These are phyloP conservation scores for Lichtheimia hyalospora DNA, from an alignment of 371 early-diverging fungal species.

Conservation along the genomic window DNA sequence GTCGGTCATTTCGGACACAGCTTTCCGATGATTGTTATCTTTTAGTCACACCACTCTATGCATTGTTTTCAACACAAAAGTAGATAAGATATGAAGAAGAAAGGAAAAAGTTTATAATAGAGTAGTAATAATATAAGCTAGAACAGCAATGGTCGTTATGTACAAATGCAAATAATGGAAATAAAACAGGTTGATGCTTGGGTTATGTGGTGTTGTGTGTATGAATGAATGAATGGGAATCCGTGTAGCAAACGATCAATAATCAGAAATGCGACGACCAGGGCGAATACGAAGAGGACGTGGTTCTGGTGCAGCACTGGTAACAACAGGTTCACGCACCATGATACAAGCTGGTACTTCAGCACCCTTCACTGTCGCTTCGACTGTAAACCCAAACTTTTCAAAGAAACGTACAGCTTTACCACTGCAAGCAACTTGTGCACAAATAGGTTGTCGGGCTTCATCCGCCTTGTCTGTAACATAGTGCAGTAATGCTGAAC, in stretches of 20 bases:
- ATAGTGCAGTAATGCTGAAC: constrained; percentile 31
- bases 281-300: constrained; percentile 34
- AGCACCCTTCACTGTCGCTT: constrained; percentile 14
- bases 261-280: constrained; percentile 36
- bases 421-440: constrained; percentile 74
- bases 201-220: too few relatives aligned
- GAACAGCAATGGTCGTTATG: too few relatives aligned
- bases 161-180: too few relatives aligned
- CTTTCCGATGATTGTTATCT: too few relatives aligned
- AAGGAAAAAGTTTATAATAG: too few relatives aligned
- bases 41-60: too few relatives aligned
- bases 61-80: too few relatives aligned
- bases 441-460: constrained; percentile 85
- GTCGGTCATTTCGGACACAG: too few relatives aligned
- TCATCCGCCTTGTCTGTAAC: constrained; percentile 61
- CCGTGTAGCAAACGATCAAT: neutral
- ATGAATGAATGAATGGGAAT: too few relatives aligned
- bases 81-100: too few relatives aligned
- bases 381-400: constrained; percentile 28
- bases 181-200: too few relatives aligned
- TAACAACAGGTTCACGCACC: constrained; percentile 30
- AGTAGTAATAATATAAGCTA: too few relatives aligned
- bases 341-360: constrained; percentile 27
- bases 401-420: constrained; percentile 74
- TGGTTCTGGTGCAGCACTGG: constrained; percentile 9